A percentile compares a stretch with the other conserved stretches of the same genome.
Conservation (phyloP, 805 yeast species). For the Priceomyces melissophilus region DNA sequence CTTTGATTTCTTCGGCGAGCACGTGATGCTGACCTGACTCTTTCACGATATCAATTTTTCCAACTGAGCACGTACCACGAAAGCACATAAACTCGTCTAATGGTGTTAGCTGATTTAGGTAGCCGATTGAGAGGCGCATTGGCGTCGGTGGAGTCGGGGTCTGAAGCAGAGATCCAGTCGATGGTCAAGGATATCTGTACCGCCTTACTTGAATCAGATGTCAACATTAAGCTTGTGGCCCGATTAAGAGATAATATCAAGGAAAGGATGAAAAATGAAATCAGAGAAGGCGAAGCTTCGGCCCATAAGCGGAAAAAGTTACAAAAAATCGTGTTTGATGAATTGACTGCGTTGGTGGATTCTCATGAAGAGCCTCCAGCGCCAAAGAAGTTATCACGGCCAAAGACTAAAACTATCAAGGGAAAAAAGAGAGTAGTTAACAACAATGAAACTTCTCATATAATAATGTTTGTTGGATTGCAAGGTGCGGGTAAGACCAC, state of each 20-base stretch:
- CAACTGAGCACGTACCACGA: too few relatives aligned
- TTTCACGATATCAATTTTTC: too few relatives aligned
- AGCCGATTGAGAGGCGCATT: conserved; percentile 40
- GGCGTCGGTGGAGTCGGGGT: conserved; percentile 38
- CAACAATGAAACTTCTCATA: conserved; percentile 36
- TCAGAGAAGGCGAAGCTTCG: conserved; percentile 51
- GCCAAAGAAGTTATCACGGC: conserved; percentile 68
- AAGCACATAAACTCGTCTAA: too few relatives aligned
- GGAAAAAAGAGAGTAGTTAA: conserved; percentile 26
- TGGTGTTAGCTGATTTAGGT: conserved; percentile 49
- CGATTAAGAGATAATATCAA: conserved; percentile 61
- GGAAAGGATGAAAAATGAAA: conserved; percentile 48
- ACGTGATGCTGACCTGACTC: too few relatives aligned
- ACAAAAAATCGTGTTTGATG: conserved; percentile 93
- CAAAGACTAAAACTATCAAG: conserved; percentile 16
- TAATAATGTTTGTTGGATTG: conserved; percentile 96
- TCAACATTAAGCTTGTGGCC: conserved; percentile 80
- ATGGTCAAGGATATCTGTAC: conserved; percentile 86
- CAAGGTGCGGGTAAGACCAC: conserved; percentile 99
- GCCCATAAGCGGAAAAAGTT: conserved; percentile 71
- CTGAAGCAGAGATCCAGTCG: conserved; percentile 34
- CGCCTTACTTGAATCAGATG: conserved; percentile 92
- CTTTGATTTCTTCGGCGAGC: too few relatives aligned
- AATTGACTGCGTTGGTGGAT: conserved; percentile 82
- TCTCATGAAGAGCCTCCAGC: conserved; percentile 61